A percentile compares a stretch with the other conserved stretches of the same genome.
Conservation (phyloP, 805 yeast species). For the Soucietia sequanensis region DNA sequence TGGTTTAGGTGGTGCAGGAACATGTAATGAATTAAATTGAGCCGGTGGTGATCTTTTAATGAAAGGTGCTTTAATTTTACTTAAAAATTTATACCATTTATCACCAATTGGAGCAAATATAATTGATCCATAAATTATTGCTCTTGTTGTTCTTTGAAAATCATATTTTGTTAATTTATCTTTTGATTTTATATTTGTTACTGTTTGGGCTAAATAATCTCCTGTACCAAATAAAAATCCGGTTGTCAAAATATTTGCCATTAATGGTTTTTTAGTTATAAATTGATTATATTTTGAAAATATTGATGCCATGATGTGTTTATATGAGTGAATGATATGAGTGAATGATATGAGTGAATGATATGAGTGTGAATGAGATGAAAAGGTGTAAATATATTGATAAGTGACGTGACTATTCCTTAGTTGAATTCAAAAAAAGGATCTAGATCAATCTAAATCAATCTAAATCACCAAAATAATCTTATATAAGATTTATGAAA, state of each 20-base stretch:
- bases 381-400: background rate
- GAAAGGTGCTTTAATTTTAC: slow-evolving; percentile 39
- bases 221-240: slow-evolving; percentile 71
- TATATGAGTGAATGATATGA: no score
- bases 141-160: slow-evolving; percentile 55
- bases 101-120: slow-evolving; percentile 76
- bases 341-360: background rate
- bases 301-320: slow-evolving; percentile 13
- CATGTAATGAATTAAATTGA: background rate
- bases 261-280: slow-evolving; percentile 34
- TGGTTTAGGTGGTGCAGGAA: background rate
- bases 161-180: slow-evolving; percentile 28
- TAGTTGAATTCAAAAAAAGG: background rate
- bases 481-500: no score
- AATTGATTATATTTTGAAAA: slow-evolving; percentile 22
- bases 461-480: no score
- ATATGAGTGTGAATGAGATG: background rate
- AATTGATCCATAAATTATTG: slow-evolving; percentile 66
- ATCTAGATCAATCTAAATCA: background rate
- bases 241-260: slow-evolving; percentile 48
- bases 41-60: background rate
- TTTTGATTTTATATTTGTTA: slow-evolving; percentile 24
- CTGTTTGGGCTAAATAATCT: slow-evolving; percentile 66
- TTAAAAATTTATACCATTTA: slow-evolving; percentile 62
- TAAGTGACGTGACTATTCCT: no score